phyloP scores from a whole-genome alignment of 2,329 filamentous ascomycete genomes.

The Neonectria punicea region DNA sequence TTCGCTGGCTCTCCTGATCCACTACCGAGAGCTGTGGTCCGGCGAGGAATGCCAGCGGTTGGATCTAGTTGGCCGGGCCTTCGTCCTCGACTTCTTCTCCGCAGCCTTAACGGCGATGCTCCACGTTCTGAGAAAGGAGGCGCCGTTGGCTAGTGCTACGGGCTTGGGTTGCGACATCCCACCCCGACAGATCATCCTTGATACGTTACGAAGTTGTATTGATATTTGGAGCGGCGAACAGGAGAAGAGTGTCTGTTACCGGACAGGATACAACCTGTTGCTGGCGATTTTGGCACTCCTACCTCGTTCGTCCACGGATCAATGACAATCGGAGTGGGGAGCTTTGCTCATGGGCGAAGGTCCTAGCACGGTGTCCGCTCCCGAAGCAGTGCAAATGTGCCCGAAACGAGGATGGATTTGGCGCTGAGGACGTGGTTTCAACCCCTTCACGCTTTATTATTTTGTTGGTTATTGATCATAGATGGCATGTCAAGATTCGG shows the following conservation, averaged over 20 bases:
- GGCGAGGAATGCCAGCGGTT: conserved; percentile 39
- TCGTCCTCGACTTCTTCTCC: conserved; percentile 51
- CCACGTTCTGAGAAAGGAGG: conserved; percentile 49
- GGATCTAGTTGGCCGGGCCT: conserved; percentile 48
- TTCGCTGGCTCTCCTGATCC: conserved; percentile 48
- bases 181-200: conserved; percentile 49
- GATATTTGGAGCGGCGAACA: conserved; percentile 50
- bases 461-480: conserved; percentile 2
- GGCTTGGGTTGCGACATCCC: conserved; percentile 45
- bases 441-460: neutral
- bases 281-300: conserved; percentile 43
- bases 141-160: conserved; percentile 44
- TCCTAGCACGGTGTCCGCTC: neutral
- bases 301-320: conserved; percentile 25
- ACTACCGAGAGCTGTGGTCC: conserved; percentile 50
- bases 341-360: neutral
- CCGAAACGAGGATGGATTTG: neutral
- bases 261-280: conserved; percentile 48
- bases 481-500: conserved; percentile 1
- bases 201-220: conserved; percentile 47
- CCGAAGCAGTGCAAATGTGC: neutral
- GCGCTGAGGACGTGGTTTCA: neutral
- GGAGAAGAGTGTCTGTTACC: conserved; percentile 49
- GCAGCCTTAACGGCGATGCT: conserved; percentile 48
- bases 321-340: neutral